phyloP scores from a whole-genome alignment of 768 basidiomycete genomes.

The Tulasnella sp. region DNA sequence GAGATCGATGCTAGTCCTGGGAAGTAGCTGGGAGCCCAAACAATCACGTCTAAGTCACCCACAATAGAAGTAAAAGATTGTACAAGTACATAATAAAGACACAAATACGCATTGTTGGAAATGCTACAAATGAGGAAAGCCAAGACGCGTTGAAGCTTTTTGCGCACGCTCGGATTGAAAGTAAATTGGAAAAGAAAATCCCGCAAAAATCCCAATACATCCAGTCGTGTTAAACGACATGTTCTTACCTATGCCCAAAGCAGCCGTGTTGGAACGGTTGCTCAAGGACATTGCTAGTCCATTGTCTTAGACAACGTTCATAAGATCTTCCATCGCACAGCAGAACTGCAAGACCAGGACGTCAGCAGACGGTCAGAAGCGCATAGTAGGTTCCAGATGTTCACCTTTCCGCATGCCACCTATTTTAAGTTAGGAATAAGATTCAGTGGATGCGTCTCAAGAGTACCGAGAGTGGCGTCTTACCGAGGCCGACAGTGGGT shows the following conservation, averaged over 20 bases:
- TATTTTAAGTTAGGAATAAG: constrained; percentile 20
- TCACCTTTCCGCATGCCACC: constrained; percentile 94
- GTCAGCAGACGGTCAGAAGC: neutral
- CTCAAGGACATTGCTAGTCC: neutral
- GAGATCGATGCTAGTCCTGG: neutral
- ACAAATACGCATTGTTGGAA: neutral
- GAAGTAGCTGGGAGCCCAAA: neutral
- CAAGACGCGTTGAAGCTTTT: neutral
- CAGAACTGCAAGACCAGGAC: constrained; percentile 48
- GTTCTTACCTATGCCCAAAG: neutral
- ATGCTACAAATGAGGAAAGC: neutral
- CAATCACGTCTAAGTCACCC: neutral
- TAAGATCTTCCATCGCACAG: constrained; percentile 85
- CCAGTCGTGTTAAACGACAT: neutral
- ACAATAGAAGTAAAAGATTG: neutral
- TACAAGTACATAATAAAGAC: neutral
- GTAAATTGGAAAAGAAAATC: neutral
- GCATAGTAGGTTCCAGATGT: constrained; percentile 21
- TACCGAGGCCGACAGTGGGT: constrained; percentile 63
- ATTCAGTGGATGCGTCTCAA: neutral
- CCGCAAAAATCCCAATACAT: neutral
- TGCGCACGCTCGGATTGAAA: neutral
- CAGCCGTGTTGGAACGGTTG: neutral
- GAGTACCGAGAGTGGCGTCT: neutral
- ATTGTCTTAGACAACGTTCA: constrained; percentile 66